Base-by-base conservation (phyloP, 2,329 filamentous ascomycete genomes). In the Talaromyces sp. region DNA sequence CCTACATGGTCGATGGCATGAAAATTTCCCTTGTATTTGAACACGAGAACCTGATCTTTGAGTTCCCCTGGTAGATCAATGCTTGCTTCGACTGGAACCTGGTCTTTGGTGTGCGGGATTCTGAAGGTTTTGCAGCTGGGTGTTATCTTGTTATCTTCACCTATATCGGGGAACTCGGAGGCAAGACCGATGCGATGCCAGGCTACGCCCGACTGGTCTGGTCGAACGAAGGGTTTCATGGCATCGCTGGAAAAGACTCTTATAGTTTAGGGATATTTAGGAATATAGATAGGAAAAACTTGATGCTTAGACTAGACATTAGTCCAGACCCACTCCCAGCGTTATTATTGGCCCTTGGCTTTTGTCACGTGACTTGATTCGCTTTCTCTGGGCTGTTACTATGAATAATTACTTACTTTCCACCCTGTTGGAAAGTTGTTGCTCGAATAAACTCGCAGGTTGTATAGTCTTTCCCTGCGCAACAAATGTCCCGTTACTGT, bases 1-100 rank as follows among this genome's bases (percentile, higher is more conserved):
- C 58, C 19, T 68, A 89, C 86, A 75, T 89, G 86, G 61, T 90
- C 86, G 24, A 89, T 76, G 0, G 87, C 88, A 66, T 89, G 82
- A n/a, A 89, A 78, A 62, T 82, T 85, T 3, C 82, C 84, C 56
- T 80, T 82, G 66, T 87, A 87, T 64, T 80, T 80, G 63, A 89
- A 90, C 0, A 90, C 80, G 19, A 90, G 77, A 0, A 89, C 84
- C 67, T 89, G 86, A 59, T 88, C 79, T 52, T 77, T 79, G 59
- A 86, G 59, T 2, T 77, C 73, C 3, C 72, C 70, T 1, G 67
- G 72, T 78, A 78, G 0, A 64, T 74, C 11, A 68, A 76, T 54
- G 13, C 19, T 11, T 35, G 21, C 27, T 38, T 54, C 26, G 31
- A 52, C 58, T 73, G 71, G 2, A 73, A 71, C 19, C 65, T 71